Percentiles rank a stretch among this genome's conserved stretches.
phyloP scores from a whole-genome alignment of 2,329 filamentous ascomycete species.

The Triangularia verruculosa region DNA sequence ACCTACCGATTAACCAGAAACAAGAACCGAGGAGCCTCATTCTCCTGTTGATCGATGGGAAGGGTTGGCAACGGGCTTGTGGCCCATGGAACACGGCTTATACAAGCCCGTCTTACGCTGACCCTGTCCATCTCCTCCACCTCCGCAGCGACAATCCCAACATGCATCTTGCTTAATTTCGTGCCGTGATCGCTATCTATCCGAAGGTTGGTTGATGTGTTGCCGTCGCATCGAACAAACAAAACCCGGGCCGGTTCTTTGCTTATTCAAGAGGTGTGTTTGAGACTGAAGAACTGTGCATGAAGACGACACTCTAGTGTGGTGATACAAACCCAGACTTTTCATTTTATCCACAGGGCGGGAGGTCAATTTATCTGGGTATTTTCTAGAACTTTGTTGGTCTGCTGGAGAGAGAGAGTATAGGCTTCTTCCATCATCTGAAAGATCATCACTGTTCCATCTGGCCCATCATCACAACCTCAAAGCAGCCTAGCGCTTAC shows the following conservation, averaged over 20 bases:
- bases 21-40: background rate
- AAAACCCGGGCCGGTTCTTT: background rate
- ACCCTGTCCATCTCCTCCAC: background rate
- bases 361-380: background rate
- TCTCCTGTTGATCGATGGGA: background rate
- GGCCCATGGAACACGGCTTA: background rate
- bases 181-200: background rate
- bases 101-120: background rate
- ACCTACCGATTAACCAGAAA: background rate
- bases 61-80: background rate
- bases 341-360: too few species aligned
- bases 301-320: background rate
- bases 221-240: background rate
- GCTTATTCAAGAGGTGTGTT: background rate
- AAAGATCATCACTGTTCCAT: background rate
- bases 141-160: background rate
- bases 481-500: background rate
- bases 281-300: background rate
- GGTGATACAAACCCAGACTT: background rate
- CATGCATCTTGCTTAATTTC: background rate
- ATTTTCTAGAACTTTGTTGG: background rate
- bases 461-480: background rate
- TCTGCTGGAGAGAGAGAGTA: background rate
- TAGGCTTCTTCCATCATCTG: background rate
- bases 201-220: background rate